Base-by-base conservation (phyloP, 768 basidiomycete species). In the Calocera cornea region DNA sequence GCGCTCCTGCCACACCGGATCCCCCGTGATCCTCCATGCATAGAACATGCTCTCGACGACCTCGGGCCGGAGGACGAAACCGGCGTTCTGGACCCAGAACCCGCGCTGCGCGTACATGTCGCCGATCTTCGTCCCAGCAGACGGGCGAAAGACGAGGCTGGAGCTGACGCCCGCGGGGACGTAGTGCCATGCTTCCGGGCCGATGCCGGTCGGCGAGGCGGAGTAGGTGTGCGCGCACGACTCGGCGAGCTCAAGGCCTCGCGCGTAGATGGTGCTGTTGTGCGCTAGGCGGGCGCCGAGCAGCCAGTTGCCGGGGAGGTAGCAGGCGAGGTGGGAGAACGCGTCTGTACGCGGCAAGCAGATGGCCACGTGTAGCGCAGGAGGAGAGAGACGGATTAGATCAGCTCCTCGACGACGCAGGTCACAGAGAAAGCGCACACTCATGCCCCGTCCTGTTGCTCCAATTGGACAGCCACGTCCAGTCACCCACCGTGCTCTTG, bases 191-290 rank as follows among this genome's bases (percentile, higher is more conserved):
- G 65, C 72, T 74, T 90, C 89, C 1, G 88, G 89, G 41, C 89
- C 89, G 34, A 91, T 89, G 3, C 87, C 87, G 29, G 88, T 11
- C 5, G 81, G 80, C 27, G 87, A 86, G 70, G 86, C 81, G 3
- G 86, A 83, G 72, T 91, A 90, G 0, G 89, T 89, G 73, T 90
- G 90, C 86, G 88, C 88, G 78, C 89, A 90, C 10, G 82, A 85
- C 41, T 91, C 88, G 16, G 82, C 83, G 7, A 90, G 78, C 38
- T 82, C 70, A 36, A 90, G 79, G 2, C 80, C 89, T 44, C 82
- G 76, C 49, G 86, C 72, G 66, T 89, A 80, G 69, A 90, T 86
- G 0, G 88, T 87, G 29, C 85, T 76, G 68, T 90, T 90, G 74
- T 88, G 84, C 31, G 87, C 54, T 14, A 60, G 54, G 31, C 54